These are phyloP conservation scores for Cyathus striatus DNA, from an alignment of 768 basidiomycete species.

Conservation along the genomic window DNA sequence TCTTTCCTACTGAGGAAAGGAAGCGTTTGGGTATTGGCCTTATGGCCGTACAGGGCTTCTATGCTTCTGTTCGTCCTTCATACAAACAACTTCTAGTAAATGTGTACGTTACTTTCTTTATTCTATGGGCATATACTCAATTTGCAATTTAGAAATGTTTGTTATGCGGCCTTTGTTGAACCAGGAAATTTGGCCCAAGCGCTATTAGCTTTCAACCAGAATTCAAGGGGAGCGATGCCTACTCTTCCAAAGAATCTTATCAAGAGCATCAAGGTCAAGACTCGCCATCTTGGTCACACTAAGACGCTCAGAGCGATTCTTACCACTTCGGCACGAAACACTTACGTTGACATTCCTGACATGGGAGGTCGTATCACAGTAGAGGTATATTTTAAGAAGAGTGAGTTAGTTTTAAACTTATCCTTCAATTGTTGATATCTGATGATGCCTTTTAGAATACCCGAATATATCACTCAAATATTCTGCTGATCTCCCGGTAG, in stretches of 20 bases:
- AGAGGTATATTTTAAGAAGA: constrained; percentile 59
- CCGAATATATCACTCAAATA: constrained; percentile 54
- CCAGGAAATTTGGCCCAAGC: constrained; percentile 61
- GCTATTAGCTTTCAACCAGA: constrained; percentile 39
- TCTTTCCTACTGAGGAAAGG: constrained; percentile 36
- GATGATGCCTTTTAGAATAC: background rate
- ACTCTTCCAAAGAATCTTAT: constrained; percentile 41
- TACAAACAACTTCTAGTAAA: constrained; percentile 50
- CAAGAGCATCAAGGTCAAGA: constrained; percentile 53
- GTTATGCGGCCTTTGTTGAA: constrained; percentile 50
- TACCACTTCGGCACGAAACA: constrained; percentile 14
- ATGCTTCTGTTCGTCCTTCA: constrained; percentile 42
- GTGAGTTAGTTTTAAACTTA: background rate
- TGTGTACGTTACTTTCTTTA: constrained; percentile 26
- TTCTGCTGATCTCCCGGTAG: constrained; percentile 43
- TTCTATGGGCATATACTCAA: background rate
- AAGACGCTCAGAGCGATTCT: constrained; percentile 30
- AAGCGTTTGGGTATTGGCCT: constrained; percentile 26
- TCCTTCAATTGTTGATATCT: background rate
- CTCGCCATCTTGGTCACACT: constrained; percentile 49
- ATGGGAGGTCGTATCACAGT: constrained; percentile 50
- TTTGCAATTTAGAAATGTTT: constrained; percentile 34
- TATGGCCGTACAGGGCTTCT: constrained; percentile 41
- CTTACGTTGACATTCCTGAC: constrained; percentile 19
- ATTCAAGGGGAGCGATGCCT: constrained; percentile 38